Evolutionary conservation across 441 rosid species (phyloP).

Genomic region (Gossypium aridum): DNA sequence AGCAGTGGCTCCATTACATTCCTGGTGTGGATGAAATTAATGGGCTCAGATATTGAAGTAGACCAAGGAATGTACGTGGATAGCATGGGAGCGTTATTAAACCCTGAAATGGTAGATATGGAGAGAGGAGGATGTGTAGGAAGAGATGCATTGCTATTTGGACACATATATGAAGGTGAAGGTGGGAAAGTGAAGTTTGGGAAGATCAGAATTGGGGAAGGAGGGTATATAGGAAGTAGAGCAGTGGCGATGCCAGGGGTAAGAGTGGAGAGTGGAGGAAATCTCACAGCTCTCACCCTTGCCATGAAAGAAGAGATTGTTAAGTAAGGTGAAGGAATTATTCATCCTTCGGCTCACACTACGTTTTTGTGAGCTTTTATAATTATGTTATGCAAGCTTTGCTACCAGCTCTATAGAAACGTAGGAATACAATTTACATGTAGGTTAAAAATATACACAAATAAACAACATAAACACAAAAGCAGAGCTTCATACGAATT

Average conservation of each 20-base stretch:
- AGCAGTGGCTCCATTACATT: slow-evolving; percentile 39
- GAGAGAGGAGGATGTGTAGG: slow-evolving; percentile 52
- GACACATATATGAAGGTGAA: slow-evolving; percentile 67
- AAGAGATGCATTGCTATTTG: slow-evolving; percentile 51
- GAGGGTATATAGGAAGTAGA: slow-evolving; percentile 53
- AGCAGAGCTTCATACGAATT: not conserved
- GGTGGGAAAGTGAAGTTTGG: slow-evolving; percentile 57
- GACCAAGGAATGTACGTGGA: slow-evolving; percentile 48
- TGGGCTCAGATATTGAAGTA: slow-evolving; percentile 47
- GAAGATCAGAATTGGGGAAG: slow-evolving; percentile 43
- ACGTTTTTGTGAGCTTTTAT: not conserved
- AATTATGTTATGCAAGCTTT: not conserved
- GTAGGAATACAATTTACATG: not conserved
- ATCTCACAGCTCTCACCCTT: slow-evolving; percentile 40
- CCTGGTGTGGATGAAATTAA: slow-evolving; percentile 43
- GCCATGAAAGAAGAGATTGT: slow-evolving; percentile 59
- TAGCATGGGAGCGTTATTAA: slow-evolving; percentile 52
- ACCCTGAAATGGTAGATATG: slow-evolving; percentile 70
- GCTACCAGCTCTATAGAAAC: not conserved
- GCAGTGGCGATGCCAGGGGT: slow-evolving; percentile 63
- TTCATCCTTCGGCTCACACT: not conserved
- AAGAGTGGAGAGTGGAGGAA: slow-evolving; percentile 47
- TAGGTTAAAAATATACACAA: not conserved
- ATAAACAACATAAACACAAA: not conserved
- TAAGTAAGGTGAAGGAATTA: slow-evolving; percentile 13